A percentile compares a stretch with the other conserved stretches of the same genome.
Conservation (phyloP, 2,329 filamentous ascomycete species). For the Colletotrichum sp. region DNA sequence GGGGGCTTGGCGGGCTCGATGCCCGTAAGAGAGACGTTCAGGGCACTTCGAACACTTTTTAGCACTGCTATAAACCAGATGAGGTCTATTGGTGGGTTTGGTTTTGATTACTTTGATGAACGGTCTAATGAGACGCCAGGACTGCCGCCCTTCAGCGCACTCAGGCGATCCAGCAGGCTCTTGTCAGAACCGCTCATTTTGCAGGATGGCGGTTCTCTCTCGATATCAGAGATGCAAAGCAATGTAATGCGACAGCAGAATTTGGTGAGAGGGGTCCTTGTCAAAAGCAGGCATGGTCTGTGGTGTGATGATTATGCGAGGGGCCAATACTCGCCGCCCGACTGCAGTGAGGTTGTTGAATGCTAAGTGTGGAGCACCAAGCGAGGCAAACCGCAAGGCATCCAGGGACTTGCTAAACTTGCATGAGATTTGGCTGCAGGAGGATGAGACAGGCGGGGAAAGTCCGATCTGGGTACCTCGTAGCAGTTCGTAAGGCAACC, state of each 20-base stretch:
- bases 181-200: slow-evolving; percentile 36
- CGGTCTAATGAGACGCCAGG: slow-evolving; percentile 25
- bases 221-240: background rate
- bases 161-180: slow-evolving; percentile 58
- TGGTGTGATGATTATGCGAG: background rate
- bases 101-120: slow-evolving; percentile 43
- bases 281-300: background rate
- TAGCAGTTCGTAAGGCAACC: background rate
- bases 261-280: background rate
- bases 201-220: background rate
- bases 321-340: background rate
- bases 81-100: background rate
- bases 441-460: background rate
- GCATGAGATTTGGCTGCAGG: background rate
- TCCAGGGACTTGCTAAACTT: background rate
- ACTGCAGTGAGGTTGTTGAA: background rate
- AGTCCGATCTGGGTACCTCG: background rate
- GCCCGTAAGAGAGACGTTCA: slow-evolving; percentile 35
- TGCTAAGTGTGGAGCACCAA: background rate
- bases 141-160: slow-evolving; percentile 52
- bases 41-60: slow-evolving; percentile 21
- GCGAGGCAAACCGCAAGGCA: slow-evolving; percentile 8
- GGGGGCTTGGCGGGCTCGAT: slow-evolving; percentile 47
- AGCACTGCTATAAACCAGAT: background rate
- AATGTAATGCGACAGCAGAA: background rate